phyloP scores from a whole-genome alignment of 1,284 basidiomycete genomes.

The Naganishia liquefaciens region DNA sequence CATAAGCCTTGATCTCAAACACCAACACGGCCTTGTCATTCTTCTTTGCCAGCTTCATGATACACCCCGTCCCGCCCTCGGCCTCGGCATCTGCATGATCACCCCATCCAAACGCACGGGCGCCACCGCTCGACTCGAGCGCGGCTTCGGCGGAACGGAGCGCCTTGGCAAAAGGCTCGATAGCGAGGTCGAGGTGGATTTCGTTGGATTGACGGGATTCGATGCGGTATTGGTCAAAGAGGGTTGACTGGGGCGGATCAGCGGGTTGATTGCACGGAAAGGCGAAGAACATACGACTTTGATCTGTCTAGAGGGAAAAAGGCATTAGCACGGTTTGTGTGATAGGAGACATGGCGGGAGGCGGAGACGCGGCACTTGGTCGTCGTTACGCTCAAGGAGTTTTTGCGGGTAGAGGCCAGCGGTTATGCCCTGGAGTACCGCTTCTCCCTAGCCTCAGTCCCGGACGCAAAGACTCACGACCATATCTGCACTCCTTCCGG shows the following conservation, averaged over 20 bases:
- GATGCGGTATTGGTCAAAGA: slow-evolving; percentile 80
- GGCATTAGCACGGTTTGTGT: not conserved
- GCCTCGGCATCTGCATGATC: slow-evolving; percentile 5
- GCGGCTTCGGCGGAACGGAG: slow-evolving; percentile 57
- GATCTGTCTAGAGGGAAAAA: slow-evolving; percentile 44
- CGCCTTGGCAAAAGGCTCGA: slow-evolving; percentile 72
- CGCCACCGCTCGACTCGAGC: slow-evolving; percentile 13
- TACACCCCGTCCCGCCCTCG: slow-evolving; percentile 14
- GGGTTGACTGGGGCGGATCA: slow-evolving; percentile 56
- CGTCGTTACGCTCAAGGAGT: no score
- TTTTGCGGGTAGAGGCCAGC: no score
- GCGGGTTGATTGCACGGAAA: not conserved
- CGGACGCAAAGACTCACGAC: slow-evolving; percentile 64
- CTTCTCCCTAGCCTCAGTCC: not conserved
- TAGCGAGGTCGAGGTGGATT: slow-evolving; percentile 67
- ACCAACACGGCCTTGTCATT: slow-evolving; percentile 70
- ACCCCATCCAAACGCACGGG: slow-evolving; percentile 10
- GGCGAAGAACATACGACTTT: slow-evolving; percentile 48
- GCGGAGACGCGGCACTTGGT: slow-evolving; percentile 12
- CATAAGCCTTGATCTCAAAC: slow-evolving; percentile 68
- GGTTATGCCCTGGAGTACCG: no score
- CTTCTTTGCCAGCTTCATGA: slow-evolving; percentile 63
- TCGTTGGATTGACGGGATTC: slow-evolving; percentile 79
- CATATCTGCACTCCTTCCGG: slow-evolving; percentile 87
- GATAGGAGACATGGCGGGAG: not conserved